Conservation (phyloP, 1,284 basidiomycete species). For the Ganoderma resinaceum region DNA sequence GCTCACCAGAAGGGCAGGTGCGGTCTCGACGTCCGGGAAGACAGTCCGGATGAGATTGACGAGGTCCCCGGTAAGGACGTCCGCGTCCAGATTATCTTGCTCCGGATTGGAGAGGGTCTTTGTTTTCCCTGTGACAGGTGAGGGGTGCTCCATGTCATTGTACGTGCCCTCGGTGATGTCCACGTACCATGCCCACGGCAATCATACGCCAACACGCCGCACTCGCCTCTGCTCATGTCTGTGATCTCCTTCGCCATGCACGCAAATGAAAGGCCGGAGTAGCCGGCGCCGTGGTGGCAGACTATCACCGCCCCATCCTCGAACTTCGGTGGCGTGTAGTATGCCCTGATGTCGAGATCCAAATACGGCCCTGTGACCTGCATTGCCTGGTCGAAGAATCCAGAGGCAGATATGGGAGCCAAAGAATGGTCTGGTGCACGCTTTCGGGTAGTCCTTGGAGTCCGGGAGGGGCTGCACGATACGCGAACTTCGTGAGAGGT, state of each 20-base stretch:
- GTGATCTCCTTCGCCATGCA: conserved; percentile 83
- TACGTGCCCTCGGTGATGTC: not conserved
- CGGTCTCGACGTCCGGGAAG: conserved; percentile 66
- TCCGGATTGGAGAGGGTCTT: conserved; percentile 39
- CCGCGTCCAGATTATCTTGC: conserved; percentile 77
- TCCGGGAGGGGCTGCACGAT: conserved; percentile 25
- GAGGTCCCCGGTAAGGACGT: conserved; percentile 76
- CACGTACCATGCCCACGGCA: conserved; percentile 81
- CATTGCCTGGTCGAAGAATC: conserved; percentile 79
- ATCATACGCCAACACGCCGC: conserved; percentile 88
- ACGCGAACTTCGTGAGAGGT: not conserved
- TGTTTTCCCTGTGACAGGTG: conserved; percentile 38
- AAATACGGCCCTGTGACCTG: conserved; percentile 72
- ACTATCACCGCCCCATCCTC: conserved; percentile 73
- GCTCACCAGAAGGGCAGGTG: conserved; percentile 80
- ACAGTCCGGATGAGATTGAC: conserved; percentile 69
- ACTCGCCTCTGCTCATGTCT: conserved; percentile 69
- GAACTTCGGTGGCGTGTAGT: conserved; percentile 71
- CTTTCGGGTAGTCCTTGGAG: conserved; percentile 34
- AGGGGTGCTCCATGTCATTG: conserved; percentile 5
- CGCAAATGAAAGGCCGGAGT: conserved; percentile 89
- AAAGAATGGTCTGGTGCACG: conserved; percentile 61
- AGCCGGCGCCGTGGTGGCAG: conserved; percentile 96
- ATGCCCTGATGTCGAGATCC: conserved; percentile 74
- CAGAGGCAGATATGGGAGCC: conserved; percentile 76